These are phyloP conservation scores for Exophiala bonariae DNA, from an alignment of 2,329 filamentous ascomycete species.

Conservation along the genomic window DNA sequence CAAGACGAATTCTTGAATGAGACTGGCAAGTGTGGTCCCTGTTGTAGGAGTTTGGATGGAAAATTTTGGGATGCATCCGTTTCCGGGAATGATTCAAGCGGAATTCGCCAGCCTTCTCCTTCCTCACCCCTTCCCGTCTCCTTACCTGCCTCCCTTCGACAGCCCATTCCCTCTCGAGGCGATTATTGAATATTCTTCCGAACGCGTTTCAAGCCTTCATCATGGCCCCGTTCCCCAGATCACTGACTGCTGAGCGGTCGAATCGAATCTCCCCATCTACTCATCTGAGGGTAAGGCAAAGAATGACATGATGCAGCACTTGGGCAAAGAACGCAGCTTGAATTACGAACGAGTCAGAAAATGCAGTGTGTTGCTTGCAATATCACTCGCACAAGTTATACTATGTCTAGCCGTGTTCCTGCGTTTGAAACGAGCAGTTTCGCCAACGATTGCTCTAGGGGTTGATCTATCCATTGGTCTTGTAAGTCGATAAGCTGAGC, in stretches of 20 bases:
- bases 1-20: conserved; percentile 8
- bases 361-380: conserved; percentile 1
- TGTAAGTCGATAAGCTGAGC: conserved; percentile 11
- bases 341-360: background rate
- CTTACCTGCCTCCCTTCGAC: conserved; percentile 20
- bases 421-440: conserved; percentile 8
- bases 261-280: too few relatives aligned
- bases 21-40: background rate
- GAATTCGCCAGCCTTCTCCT: too few relatives aligned
- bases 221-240: conserved; percentile 5
- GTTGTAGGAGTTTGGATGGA: too few relatives aligned
- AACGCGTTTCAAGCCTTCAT: conserved; percentile 7
- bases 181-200: background rate
- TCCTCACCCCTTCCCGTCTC: background rate
- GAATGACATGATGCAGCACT: too few relatives aligned
- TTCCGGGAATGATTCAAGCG: too few relatives aligned
- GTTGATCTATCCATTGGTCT: conserved; percentile 19
- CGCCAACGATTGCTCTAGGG: conserved; percentile 15
- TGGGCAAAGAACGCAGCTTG: too few relatives aligned
- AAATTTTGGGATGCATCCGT: too few relatives aligned
- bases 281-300: too few relatives aligned
- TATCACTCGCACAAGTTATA: conserved; percentile 12
- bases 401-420: conserved; percentile 12
- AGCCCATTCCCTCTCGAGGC: conserved; percentile 4
- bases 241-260: background rate